Base-by-base conservation (phyloP, 2,329 filamentous ascomycete species). In the Paraphaeosphaeria sporulosa region DNA sequence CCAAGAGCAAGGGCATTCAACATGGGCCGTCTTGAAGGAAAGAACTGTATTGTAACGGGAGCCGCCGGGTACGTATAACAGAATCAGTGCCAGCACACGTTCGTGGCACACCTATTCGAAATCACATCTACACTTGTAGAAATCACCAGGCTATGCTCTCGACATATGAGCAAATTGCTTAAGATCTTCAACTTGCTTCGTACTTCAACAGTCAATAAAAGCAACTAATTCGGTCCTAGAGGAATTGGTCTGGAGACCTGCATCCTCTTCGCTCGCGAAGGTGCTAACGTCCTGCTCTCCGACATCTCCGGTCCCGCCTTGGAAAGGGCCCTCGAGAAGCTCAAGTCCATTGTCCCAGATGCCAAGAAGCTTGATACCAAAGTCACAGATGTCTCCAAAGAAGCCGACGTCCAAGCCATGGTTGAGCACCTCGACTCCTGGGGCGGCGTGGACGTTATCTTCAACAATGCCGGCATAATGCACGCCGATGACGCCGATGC, bases 401-500 rank as follows among this genome's bases (percentile, higher is more conserved):
- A 97, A 78, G 79, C 85, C 62, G 87, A 95, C 58, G 88, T 97
- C 34, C 82, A 93, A 72, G 87, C 88, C 58, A 87, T 91, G 76
- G 84, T 97, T 55, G 90, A 91, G 68, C 81, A 86, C 10, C 81
- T 94, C 59, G 94, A 97, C 78, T 76, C 86, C 59, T 96, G 92
- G 91, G 94, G 94, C 73, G 94, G 94, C 47, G 80, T 95, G 3
- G 94, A 97, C 77, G 84, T 97, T 74, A 92, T 97, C 71, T 97
- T 97, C 88, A 97, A 97, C 87, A 97, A 97, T 78, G 94, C 94
- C 25, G 94, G 94, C 57, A 97, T 97, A 79, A 97, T 97, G 94
- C 94, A 97, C 81, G 89, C 88, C 50, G 84, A 90, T 59, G 81
- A 84, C 63, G 81, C 80, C 40, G 76, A 79, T 78, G 93, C 94